Base-by-base conservation (phyloP, 2,329 filamentous ascomycete genomes). In the Fusarium sp. region DNA sequence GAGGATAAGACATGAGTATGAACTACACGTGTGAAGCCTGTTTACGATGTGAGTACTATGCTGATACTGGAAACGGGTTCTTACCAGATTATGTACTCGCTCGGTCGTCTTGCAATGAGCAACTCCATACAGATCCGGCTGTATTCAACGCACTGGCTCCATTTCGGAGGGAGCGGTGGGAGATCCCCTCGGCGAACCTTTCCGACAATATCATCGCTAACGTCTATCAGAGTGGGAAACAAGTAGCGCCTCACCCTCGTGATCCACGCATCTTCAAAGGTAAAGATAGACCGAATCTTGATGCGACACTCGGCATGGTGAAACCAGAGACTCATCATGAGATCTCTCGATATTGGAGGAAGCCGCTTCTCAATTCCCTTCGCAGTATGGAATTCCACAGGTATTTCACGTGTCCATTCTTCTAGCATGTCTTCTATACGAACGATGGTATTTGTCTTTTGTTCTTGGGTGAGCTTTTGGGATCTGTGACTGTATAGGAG, bases 81-180 rank as follows among this genome's bases (percentile, higher is more conserved):
- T 51, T 24, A 73, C 70, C 70, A 72, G 24, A 65, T 24, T 1
- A 46, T 58, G 8, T 71, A 68, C 26, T 73, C 70, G 3, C 56
- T 71, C 11, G 48, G 44, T 3, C 20, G 30, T 41, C 37, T 24
- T 15, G 54, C 26, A 10, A 51, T 49, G 0, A 63, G n/a, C 3
- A 71, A 7, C 11, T 62, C 55, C 8, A 73, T 8, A 9, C 70
- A 71, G 6, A 60, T 20, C 17, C 71, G 39, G 8, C 56, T 50
- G 9, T 57, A 51, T 1, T 39, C 17, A 2, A 73, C 71, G 20
- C 71, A 73, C 8, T 70, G 63, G 1, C 44, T 6, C 71, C 71
- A 73, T 4, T 51, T 56, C 1, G 35, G 22, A 0, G 71, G 71
- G 5, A 73, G 33, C 4, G 71, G 71, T 7, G 64, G 20, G 2